phyloP scores from a whole-genome alignment of 228 moss, liverwort and hornwort species.

The Sphagnum magellanicum region DNA sequence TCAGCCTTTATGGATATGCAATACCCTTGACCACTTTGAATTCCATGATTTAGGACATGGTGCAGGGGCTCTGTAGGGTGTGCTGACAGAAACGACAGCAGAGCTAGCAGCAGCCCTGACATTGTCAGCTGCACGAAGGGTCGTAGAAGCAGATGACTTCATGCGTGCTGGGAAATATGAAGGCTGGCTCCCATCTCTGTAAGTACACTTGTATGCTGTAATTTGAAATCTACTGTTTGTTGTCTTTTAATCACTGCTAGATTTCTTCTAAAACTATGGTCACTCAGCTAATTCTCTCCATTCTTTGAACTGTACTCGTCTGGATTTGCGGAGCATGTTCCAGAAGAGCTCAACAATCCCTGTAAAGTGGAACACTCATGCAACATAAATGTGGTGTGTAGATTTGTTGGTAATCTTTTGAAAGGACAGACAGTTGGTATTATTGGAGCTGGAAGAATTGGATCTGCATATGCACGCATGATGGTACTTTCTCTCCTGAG shows the following conservation, averaged over 20 bases:
- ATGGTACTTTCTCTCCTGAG: constrained; percentile 41
- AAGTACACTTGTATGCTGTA: constrained; percentile 1
- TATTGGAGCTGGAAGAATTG: constrained; percentile 94
- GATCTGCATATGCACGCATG: constrained; percentile 96
- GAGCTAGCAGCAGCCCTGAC: constrained; percentile 88
- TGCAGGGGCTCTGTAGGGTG: constrained; percentile 48
- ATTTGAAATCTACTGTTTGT: no score
- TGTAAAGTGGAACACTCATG: no score
- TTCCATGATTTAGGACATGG: no score
- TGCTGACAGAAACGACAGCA: constrained; percentile 95
- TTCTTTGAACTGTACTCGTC: no score
- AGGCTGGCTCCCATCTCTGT: constrained; percentile 96
- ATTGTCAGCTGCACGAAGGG: constrained; percentile 80
- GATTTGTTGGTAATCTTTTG: constrained; percentile 91
- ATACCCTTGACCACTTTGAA: no score
- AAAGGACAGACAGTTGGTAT: constrained; percentile 97
- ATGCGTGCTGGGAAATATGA: constrained; percentile 98
- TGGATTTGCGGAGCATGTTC: no score
- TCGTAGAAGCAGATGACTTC: constrained; percentile 90
- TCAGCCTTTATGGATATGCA: no score
- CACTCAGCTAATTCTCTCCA: no score
- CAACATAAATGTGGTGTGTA: constrained; percentile 5
- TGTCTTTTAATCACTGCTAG: no score
- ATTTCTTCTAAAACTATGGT: no score
- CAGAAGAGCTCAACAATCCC: no score